These are phyloP conservation scores for Coriolopsis trogii DNA, from an alignment of 1,284 basidiomycete genomes.

Conservation along the genomic window DNA sequence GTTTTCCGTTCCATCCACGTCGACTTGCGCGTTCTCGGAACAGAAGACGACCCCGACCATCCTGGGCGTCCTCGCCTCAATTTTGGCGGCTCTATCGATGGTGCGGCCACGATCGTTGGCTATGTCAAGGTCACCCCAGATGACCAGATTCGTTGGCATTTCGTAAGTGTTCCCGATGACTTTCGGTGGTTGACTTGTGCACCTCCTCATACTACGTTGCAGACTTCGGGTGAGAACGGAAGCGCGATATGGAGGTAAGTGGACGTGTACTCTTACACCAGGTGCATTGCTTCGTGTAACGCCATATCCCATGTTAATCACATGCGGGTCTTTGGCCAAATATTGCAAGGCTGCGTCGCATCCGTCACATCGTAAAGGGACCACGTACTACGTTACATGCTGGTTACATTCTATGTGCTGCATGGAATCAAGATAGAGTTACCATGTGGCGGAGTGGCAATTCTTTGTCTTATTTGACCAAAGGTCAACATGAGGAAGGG, in stretches of 20 bases:
- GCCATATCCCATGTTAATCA: no score
- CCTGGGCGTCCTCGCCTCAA: conserved; percentile 56
- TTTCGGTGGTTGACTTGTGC: no score
- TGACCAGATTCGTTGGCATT: conserved; percentile 61
- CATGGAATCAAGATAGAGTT: no score
- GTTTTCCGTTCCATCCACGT: conserved; percentile 51
- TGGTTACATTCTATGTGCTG: no score
- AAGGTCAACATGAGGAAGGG: no score
- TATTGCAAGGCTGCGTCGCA: no score
- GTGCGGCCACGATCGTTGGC: conserved; percentile 51
- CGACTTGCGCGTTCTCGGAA: conserved; percentile 45
- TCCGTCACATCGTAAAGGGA: no score
- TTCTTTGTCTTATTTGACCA: no score
- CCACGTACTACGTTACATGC: no score
- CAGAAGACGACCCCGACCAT: conserved; percentile 47
- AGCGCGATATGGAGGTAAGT: conserved; percentile 65
- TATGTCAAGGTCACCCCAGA: conserved; percentile 59
- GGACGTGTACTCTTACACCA: not conserved
- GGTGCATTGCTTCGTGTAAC: no score
- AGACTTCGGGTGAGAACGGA: conserved; percentile 62
- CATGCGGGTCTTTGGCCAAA: no score
- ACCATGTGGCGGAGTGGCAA: no score
- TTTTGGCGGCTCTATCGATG: conserved; percentile 53
- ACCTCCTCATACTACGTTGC: not conserved
- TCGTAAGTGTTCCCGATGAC: conserved; percentile 47